Evolutionary conservation across 1,284 basidiomycete species (phyloP).

Genomic region (Filobasidium uniguttulatum): DNA sequence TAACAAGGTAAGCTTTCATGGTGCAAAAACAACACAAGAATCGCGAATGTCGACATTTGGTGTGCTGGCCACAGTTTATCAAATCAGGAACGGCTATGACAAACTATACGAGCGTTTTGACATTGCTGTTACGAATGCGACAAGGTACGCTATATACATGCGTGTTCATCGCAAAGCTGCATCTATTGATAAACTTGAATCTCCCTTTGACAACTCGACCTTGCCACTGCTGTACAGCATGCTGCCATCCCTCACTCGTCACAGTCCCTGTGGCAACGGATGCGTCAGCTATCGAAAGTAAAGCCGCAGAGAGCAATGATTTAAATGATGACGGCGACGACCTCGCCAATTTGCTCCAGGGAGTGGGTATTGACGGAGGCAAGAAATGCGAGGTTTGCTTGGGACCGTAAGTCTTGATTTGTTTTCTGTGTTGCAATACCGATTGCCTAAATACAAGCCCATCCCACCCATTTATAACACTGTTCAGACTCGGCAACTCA

Average conservation of each 20-base stretch:
- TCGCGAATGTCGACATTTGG: not conserved
- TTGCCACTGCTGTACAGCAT: constrained; percentile 44
- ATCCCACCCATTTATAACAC: too few relatives aligned
- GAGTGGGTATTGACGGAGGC: constrained; percentile 46
- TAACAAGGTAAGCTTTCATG: constrained; percentile 41
- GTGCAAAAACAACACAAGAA: not conserved
- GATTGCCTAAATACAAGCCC: too few relatives aligned
- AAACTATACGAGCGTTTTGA: constrained; percentile 71
- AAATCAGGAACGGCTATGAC: constrained; percentile 44
- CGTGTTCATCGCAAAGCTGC: not conserved
- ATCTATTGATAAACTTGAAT: not conserved
- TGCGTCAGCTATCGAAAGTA: constrained; percentile 56
- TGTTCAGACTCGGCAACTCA: constrained; percentile 16
- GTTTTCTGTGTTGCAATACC: not conserved
- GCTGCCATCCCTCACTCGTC: constrained; percentile 73
- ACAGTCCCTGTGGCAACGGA: constrained; percentile 59
- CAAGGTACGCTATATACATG: too few relatives aligned
- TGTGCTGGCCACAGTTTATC: constrained; percentile 39
- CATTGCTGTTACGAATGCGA: constrained; percentile 68
- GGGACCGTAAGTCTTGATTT: constrained; percentile 42
- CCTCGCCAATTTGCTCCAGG: constrained; percentile 59
- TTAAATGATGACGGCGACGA: constrained; percentile 53
- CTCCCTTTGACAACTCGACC: not conserved
- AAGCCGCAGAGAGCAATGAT: constrained; percentile 39
- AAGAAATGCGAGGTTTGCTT: constrained; percentile 56